Conservation (phyloP, 1,139 yeast species). For the Protomyces inundatus region DNA sequence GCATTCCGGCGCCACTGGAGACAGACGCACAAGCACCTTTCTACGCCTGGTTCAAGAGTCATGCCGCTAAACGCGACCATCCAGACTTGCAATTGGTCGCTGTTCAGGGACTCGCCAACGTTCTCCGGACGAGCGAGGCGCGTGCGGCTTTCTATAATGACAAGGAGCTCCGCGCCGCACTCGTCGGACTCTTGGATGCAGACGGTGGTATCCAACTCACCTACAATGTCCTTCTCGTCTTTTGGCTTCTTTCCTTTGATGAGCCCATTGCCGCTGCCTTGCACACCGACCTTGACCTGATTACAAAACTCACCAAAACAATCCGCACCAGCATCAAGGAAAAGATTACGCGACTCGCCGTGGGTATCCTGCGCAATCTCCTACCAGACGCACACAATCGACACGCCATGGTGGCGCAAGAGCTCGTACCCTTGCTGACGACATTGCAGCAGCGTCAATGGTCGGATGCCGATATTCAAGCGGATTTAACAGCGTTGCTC, state of each 20-base stretch:
- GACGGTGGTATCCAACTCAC: slow-evolving; percentile 68
- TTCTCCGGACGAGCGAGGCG: slow-evolving; percentile 55
- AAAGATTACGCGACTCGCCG: slow-evolving; percentile 73
- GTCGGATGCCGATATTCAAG: slow-evolving; percentile 86
- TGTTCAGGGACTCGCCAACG: slow-evolving; percentile 60
- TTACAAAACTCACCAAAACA: slow-evolving; percentile 56
- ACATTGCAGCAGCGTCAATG: slow-evolving; percentile 80
- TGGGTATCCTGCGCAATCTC: slow-evolving; percentile 53
- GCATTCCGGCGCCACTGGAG: slow-evolving; percentile 36
- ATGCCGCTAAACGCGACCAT: slow-evolving; percentile 43
- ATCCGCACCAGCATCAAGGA: slow-evolving; percentile 82
- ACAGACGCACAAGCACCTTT: slow-evolving; percentile 40
- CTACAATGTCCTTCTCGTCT: slow-evolving; percentile 67
- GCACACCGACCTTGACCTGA: slow-evolving; percentile 40
- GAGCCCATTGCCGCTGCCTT: slow-evolving; percentile 51
- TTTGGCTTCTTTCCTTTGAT: slow-evolving; percentile 83
- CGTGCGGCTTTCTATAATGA: slow-evolving; percentile 54
- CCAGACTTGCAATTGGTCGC: slow-evolving; percentile 59
- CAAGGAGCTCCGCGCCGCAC: slow-evolving; percentile 51
- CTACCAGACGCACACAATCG: slow-evolving; percentile 45
- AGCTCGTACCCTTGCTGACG: slow-evolving; percentile 64
- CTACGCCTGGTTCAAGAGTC: slow-evolving; percentile 46
- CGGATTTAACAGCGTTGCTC: slow-evolving; percentile 58
- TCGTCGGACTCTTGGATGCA: slow-evolving; percentile 47
- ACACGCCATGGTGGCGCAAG: slow-evolving; percentile 67